Percentiles rank a stretch among this genome's conserved stretches.
Evolutionary conservation across 2,329 filamentous ascomycete genomes (phyloP).

Genomic region (Aspergillus sp.): DNA sequence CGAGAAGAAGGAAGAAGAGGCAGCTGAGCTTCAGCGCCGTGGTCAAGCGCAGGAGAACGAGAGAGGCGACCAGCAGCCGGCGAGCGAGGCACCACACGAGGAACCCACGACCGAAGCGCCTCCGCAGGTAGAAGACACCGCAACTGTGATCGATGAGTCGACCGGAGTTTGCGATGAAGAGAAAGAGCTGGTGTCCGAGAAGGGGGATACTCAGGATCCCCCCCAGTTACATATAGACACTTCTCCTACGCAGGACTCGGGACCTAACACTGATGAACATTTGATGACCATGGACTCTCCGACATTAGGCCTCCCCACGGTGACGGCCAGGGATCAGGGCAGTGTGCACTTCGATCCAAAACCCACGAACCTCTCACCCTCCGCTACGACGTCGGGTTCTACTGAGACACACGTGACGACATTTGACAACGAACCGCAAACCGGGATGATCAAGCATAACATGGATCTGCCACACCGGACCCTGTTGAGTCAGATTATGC

Average conservation of each 20-base stretch:
- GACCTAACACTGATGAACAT: slow-evolving; percentile 5
- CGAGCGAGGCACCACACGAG: slow-evolving; percentile 12
- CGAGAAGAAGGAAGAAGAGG: slow-evolving; percentile 47
- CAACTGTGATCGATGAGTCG: slow-evolving; percentile 15
- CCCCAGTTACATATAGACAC: slow-evolving; percentile 23
- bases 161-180: slow-evolving; percentile 8
- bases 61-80: slow-evolving; percentile 27
- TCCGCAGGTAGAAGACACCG: slow-evolving; percentile 11
- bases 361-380: slow-evolving; percentile 11
- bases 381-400: slow-evolving; percentile 50
- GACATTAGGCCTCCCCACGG: slow-evolving; percentile 28
- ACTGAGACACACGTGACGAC: slow-evolving; percentile 50
- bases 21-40: slow-evolving; percentile 42
- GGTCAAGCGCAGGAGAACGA: slow-evolving; percentile 40
- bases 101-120: slow-evolving; percentile 3
- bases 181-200: slow-evolving; percentile 2
- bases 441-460: slow-evolving; percentile 38
- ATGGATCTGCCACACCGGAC: slow-evolving; percentile 28
- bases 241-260: slow-evolving; percentile 5
- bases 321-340: slow-evolving; percentile 5
- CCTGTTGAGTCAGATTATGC: slow-evolving; percentile 41
- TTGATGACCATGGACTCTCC: slow-evolving; percentile 33
- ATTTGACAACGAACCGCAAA: slow-evolving; percentile 64
- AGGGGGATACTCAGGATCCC: slow-evolving; percentile 4
- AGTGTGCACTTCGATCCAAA: slow-evolving; percentile 4